A percentile compares a stretch with the other conserved stretches of the same genome.
phyloP scores from a whole-genome alignment of 2,329 filamentous ascomycete species.

The Ophiostoma novo-ulmi region DNA sequence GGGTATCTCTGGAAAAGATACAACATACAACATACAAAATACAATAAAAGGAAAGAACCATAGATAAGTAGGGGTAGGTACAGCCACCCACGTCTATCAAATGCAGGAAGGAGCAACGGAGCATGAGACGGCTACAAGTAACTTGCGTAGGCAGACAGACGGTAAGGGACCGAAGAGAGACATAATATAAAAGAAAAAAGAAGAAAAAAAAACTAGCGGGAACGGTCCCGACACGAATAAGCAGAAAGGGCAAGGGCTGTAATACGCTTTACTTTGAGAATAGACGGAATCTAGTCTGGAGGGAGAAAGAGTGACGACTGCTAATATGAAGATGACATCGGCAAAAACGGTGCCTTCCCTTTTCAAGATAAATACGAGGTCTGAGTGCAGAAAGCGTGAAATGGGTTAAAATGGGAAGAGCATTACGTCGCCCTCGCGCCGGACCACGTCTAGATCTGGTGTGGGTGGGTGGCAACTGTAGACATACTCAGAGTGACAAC shows the following conservation, averaged over 20 bases:
- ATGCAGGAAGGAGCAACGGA: neutral
- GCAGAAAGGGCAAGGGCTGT: neutral
- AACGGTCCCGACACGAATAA: neutral
- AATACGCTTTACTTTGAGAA: neutral
- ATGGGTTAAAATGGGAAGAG: slow-evolving; percentile 11
- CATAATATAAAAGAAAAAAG: neutral
- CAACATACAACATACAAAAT: neutral
- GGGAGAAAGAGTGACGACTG: neutral
- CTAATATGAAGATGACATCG: neutral
- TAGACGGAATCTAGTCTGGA: neutral
- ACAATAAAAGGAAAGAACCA: neutral
- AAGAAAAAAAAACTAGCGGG: neutral
- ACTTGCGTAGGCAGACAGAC: neutral
- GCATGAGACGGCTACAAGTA: neutral
- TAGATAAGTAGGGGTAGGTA: slow-evolving; percentile 5
- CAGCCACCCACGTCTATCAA: slow-evolving; percentile 8
- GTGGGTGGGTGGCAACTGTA: neutral
- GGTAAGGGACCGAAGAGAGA: neutral
- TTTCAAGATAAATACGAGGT: slow-evolving; percentile 2
- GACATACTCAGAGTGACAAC: neutral
- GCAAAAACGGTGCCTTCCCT: slow-evolving; percentile 15
- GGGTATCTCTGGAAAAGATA: neutral
- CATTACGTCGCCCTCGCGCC: slow-evolving; percentile 14
- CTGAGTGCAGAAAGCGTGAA: neutral
- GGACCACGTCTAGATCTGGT: neutral